Evolutionary conservation across 2,329 filamentous ascomycete species (phyloP).

Genomic region (Nemania abortiva): DNA sequence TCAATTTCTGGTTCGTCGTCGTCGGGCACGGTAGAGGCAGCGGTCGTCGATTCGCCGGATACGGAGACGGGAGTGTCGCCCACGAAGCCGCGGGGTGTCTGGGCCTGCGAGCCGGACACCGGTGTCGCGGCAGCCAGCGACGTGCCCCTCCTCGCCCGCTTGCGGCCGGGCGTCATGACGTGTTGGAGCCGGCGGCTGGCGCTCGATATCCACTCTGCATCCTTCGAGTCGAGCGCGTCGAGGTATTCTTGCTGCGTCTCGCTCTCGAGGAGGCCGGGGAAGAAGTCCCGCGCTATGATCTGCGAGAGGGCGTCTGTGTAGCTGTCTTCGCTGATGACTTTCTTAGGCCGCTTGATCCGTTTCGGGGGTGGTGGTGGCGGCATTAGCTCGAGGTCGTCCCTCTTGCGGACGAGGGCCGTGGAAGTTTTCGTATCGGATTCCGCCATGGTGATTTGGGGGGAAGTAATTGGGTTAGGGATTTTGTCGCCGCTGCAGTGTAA

Average conservation of each 20-base stretch:
- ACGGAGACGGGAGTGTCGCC: slow-evolving; percentile 80
- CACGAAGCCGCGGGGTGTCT: slow-evolving; percentile 63
- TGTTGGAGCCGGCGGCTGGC: slow-evolving; percentile 78
- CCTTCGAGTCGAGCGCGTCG: slow-evolving; percentile 87
- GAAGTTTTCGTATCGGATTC: slow-evolving; percentile 54
- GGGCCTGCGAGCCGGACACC: slow-evolving; percentile 64
- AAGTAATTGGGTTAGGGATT: background rate
- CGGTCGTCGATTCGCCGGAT: slow-evolving; percentile 55
- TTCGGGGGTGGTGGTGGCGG: slow-evolving; percentile 86
- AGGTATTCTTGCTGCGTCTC: slow-evolving; percentile 93
- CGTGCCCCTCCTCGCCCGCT: slow-evolving; percentile 51
- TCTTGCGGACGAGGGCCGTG: slow-evolving; percentile 74
- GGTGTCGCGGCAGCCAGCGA: slow-evolving; percentile 38
- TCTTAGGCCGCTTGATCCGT: slow-evolving; percentile 89
- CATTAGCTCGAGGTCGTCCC: slow-evolving; percentile 79
- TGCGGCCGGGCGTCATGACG: slow-evolving; percentile 82
- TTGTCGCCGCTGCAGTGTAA: background rate
- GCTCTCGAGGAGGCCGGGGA: slow-evolving; percentile 87
- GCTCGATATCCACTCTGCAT: slow-evolving; percentile 86
- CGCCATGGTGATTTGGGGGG: background rate
- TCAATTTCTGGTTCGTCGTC: slow-evolving; percentile 68
- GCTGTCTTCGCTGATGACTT: slow-evolving; percentile 90
- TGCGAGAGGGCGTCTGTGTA: slow-evolving; percentile 92
- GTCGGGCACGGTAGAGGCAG: slow-evolving; percentile 47
- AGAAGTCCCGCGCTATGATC: slow-evolving; percentile 97